A percentile compares a stretch with the other conserved stretches of the same genome.
These are phyloP conservation scores for Amoeboaphelidium occidentale DNA, from an alignment of 371 early-diverging fungal genomes.

Conservation along the genomic window DNA sequence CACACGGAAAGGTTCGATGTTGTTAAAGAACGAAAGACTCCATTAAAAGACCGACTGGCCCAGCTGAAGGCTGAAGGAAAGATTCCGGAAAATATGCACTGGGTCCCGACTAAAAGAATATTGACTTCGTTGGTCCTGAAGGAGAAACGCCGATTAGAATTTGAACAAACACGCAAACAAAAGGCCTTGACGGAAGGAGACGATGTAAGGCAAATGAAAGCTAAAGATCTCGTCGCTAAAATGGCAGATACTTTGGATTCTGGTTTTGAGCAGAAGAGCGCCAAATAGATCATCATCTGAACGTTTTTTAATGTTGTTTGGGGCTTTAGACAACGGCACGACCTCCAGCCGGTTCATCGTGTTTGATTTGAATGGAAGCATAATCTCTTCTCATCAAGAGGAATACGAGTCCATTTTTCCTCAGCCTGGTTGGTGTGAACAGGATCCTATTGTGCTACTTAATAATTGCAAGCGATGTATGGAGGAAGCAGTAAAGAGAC, in stretches of 20 bases:
- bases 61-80: no score
- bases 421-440: conserved; percentile 76
- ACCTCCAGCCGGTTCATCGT: conserved; percentile 75
- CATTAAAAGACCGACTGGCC: not conserved
- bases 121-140: no score
- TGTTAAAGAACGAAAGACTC: not conserved
- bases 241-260: no score
- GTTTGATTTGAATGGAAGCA: conserved; percentile 49
- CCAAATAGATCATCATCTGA: conserved; percentile 3
- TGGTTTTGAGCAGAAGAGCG: no score
- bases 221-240: no score
- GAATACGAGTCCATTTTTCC: conserved; percentile 59
- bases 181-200: no score
- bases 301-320: conserved; percentile 19
- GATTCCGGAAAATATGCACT: not conserved
- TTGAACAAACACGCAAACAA: no score
- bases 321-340: conserved; percentile 88
- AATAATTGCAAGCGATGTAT: conserved; percentile 43
- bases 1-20: not conserved
- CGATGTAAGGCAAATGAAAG: no score
- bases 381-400: conserved; percentile 47
- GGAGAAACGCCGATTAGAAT: no score
- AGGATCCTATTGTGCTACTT: conserved; percentile 52
- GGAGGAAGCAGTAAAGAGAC: conserved; percentile 32
- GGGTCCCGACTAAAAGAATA: conserved; percentile 2